Evolutionary conservation across 169 alveolate genomes (phyloP).

Genomic region (Plasmodium billcollinsi): DNA sequence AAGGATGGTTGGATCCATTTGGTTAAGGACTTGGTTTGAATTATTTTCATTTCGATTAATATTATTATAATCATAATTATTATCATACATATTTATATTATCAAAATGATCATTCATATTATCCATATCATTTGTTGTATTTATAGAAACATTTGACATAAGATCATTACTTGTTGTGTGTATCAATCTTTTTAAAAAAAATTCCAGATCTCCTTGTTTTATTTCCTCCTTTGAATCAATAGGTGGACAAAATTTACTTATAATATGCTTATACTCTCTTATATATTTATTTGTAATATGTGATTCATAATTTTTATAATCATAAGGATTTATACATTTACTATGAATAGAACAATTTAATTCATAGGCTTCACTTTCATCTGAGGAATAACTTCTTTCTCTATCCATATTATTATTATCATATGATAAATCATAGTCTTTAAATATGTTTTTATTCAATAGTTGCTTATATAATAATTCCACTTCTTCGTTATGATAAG

Average conservation of each 20-base stretch:
- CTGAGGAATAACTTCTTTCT: constrained; percentile 14
- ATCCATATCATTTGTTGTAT: background rate
- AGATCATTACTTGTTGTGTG: constrained; percentile 24
- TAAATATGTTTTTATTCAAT: too few relatives aligned
- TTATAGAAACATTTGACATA: too few relatives aligned
- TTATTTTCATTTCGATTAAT: too few relatives aligned
- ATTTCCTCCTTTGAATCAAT: constrained; percentile 36
- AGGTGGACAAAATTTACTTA: constrained; percentile 66
- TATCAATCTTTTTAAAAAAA: constrained; percentile 37
- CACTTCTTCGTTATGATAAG: too few relatives aligned
- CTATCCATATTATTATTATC: background rate
- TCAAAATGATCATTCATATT: background rate
- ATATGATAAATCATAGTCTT: too few relatives aligned
- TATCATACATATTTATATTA: background rate
- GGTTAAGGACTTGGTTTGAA: too few relatives aligned
- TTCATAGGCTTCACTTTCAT: constrained; percentile 77
- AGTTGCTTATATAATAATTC: too few relatives aligned
- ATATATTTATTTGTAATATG: constrained; percentile 31
- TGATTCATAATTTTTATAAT: constrained; percentile 41
- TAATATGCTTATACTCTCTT: constrained; percentile 56
- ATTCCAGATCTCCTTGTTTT: constrained; percentile 44
- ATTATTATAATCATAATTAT: background rate
- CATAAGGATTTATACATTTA: constrained; percentile 35
- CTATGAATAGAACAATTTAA: constrained; percentile 67
- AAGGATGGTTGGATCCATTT: background rate